Percentiles rank a stretch among this genome's conserved stretches.
Evolutionary conservation across 495 filamentous ascomycete genomes (phyloP).

Genomic region (Aspergillus homomorphus): DNA sequence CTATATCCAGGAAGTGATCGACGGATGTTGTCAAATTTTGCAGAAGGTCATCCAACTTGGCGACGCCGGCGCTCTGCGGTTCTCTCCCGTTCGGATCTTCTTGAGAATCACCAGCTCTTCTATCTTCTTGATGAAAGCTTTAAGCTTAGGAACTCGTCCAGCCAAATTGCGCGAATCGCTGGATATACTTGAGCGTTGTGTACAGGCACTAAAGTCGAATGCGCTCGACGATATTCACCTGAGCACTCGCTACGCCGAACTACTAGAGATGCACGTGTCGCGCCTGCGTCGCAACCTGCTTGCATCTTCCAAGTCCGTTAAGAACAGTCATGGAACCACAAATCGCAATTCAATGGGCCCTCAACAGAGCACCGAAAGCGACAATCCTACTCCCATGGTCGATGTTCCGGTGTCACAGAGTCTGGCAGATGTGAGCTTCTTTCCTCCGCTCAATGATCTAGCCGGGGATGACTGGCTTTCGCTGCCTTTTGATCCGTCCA

Average conservation of each 20-base stretch:
- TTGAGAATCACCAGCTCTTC: conserved; percentile 51
- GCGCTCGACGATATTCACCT: conserved; percentile 53
- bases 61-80: conserved; percentile 41
- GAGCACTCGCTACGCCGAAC: conserved; percentile 48
- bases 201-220: conserved; percentile 47
- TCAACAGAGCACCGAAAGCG: conserved; percentile 26
- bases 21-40: conserved; percentile 51
- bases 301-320: conserved; percentile 33
- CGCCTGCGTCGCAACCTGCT: conserved; percentile 42
- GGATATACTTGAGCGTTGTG: conserved; percentile 46
- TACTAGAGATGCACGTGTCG: conserved; percentile 49
- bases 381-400: conserved; percentile 21
- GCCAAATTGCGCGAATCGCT: conserved; percentile 48
- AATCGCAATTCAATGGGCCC: conserved; percentile 33
- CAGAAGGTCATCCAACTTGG: conserved; percentile 45
- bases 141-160: conserved; percentile 49
- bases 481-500: conserved; percentile 51
- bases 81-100: conserved; percentile 51
- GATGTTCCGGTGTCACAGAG: conserved; percentile 28
- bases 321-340: conserved; percentile 24
- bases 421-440: conserved; percentile 32
- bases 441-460: conserved; percentile 37
- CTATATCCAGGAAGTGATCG: conserved; percentile 55
- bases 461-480: conserved; percentile 52
- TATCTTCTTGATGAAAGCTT: conserved; percentile 53